phyloP scores from a whole-genome alignment of 2,329 filamentous ascomycete species.

The Colletotrichum sp. region DNA sequence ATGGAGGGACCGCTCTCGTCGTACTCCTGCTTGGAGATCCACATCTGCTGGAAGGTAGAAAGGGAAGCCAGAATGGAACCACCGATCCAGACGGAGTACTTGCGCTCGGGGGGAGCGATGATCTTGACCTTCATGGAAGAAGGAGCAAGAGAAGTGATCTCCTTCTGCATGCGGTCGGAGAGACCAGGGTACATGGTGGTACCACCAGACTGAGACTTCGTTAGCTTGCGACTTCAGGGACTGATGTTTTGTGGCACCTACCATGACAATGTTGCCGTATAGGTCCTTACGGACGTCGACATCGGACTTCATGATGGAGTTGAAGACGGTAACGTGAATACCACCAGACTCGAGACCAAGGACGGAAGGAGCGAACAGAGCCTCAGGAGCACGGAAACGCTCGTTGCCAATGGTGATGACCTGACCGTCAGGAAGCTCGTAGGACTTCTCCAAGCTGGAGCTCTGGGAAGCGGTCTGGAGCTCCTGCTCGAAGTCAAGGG shows the following conservation, averaged over 20 bases:
- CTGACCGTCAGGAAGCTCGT: slow-evolving; percentile 99
- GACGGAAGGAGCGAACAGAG: slow-evolving; percentile 98
- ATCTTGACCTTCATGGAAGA: slow-evolving; percentile 99
- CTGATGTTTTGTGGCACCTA: slow-evolving; percentile 56
- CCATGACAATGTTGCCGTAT: slow-evolving; percentile 99
- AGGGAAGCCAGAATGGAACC: slow-evolving; percentile 99
- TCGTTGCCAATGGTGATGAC: slow-evolving; percentile 99
- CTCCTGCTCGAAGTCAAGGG: slow-evolving; percentile 99
- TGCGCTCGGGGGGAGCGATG: slow-evolving; percentile 99
- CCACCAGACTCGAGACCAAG: slow-evolving; percentile 98
- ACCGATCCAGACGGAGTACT: slow-evolving; percentile 99
- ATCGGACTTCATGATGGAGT: slow-evolving; percentile 99
- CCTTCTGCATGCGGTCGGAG: slow-evolving; percentile 99
- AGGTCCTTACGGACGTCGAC: slow-evolving; percentile 99
- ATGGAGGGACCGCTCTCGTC: slow-evolving; percentile 99
- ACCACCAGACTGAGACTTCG: slow-evolving; percentile 83
- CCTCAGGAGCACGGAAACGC: slow-evolving; percentile 99
- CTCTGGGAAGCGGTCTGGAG: slow-evolving; percentile 99
- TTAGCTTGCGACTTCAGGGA: slow-evolving; percentile 33
- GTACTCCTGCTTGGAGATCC: slow-evolving; percentile 99
- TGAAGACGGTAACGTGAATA: slow-evolving; percentile 99
- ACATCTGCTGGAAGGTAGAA: slow-evolving; percentile 99
- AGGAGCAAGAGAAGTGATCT: slow-evolving; percentile 98
- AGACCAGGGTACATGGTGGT: slow-evolving; percentile 99
- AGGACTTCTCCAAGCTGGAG: slow-evolving; percentile 99